These are phyloP conservation scores for Stromatinia cepivora DNA, from an alignment of 2,329 filamentous ascomycete genomes.

Conservation along the genomic window DNA sequence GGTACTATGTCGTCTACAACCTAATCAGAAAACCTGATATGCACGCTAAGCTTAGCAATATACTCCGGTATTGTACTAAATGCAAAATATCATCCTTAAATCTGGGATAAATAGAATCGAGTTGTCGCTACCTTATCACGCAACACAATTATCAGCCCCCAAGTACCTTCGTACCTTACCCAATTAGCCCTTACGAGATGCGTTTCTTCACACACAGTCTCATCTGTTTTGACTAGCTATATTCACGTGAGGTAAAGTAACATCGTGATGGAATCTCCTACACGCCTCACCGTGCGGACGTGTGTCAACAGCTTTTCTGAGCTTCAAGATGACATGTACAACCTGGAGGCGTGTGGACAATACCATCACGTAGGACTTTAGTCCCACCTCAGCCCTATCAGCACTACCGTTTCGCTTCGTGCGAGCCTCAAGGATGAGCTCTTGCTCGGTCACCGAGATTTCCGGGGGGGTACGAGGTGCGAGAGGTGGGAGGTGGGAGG, in stretches of 20 bases:
- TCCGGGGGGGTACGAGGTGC: not conserved
- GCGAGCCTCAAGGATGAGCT: no score
- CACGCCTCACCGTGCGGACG: not conserved
- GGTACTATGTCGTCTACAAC: not conserved
- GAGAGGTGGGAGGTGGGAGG: not conserved
- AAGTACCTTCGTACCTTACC: conserved; percentile 13
- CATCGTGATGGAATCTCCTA: not conserved
- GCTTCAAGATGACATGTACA: not conserved
- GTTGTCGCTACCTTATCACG: conserved; percentile 4
- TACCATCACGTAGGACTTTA: not conserved
- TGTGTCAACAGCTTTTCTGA: not conserved
- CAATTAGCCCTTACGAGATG: conserved; percentile 1
- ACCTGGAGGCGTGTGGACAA: not conserved
- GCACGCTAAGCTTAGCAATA: not conserved
- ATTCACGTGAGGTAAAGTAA: not conserved
- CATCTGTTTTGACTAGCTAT: not conserved
- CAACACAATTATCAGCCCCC: not conserved
- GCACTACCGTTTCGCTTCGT: not conserved
- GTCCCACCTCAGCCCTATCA: not conserved
- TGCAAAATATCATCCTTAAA: not conserved
- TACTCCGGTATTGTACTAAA: not conserved
- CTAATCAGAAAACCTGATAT: not conserved
- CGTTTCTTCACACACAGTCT: not conserved
- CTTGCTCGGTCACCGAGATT: not conserved
- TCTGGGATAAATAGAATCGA: not conserved